A percentile compares a stretch with the other conserved stretches of the same genome.
Conservation (phyloP, 1,284 basidiomycete species). For the Kalmanozyma brasiliensis region DNA sequence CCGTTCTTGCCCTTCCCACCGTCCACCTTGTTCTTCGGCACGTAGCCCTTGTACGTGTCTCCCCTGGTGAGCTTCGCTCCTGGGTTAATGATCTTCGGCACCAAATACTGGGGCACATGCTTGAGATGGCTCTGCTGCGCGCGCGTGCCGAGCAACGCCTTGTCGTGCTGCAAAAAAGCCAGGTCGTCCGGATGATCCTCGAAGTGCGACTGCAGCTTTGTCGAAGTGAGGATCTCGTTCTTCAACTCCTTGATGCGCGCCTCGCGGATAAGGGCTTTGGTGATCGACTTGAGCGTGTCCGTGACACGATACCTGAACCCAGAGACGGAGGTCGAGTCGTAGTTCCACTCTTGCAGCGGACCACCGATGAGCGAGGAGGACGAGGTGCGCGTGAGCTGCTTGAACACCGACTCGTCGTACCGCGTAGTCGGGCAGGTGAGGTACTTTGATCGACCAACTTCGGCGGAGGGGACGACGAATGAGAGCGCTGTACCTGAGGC, state of each 20-base stretch:
- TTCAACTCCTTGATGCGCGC: conserved; percentile 94
- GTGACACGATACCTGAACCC: conserved; percentile 99
- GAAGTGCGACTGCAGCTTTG: conserved; percentile 96
- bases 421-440: conserved; percentile 74
- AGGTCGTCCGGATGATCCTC: conserved; percentile 96
- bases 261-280: conserved; percentile 84
- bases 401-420: conserved; percentile 82
- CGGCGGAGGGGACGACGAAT: conserved; percentile 81
- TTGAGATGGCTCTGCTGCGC: conserved; percentile 86
- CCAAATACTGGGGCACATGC: conserved; percentile 91
- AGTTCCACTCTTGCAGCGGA: conserved; percentile 87
- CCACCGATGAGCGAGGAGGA: conserved; percentile 66
- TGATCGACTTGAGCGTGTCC: conserved; percentile 90
- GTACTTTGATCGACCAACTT: conserved; percentile 75
- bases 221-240: conserved; percentile 90
- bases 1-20: conserved; percentile 2
- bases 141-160: conserved; percentile 86
- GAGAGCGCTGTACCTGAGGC: conserved; percentile 91
- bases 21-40: conserved; percentile 30
- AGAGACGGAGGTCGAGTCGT: conserved; percentile 78
- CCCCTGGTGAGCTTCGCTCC: conserved; percentile 5
- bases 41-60: conserved; percentile 24
- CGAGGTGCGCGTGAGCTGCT: conserved; percentile 40
- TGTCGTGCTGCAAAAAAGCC: conserved; percentile 92
- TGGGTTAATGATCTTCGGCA: conserved; percentile 78